phyloP scores from a whole-genome alignment of 768 basidiomycete species.

The Naganishia vishniacii region DNA sequence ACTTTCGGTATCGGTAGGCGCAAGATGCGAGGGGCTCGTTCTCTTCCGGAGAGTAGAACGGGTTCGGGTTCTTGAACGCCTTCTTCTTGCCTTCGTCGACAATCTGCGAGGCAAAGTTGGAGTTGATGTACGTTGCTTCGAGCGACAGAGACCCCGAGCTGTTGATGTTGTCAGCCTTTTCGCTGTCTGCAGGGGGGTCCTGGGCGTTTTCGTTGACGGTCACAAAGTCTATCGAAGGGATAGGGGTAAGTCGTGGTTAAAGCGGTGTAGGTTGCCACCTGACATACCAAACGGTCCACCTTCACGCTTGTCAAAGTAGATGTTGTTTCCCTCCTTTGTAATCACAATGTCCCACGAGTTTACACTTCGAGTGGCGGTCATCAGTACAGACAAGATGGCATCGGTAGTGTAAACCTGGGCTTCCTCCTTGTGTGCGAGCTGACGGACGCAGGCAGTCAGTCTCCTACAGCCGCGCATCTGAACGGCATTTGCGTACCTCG shows the following conservation, averaged over 20 bases:
- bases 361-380: conserved; percentile 90
- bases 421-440: conserved; percentile 74
- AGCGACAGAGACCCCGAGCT: conserved; percentile 86
- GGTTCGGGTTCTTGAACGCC: conserved; percentile 80
- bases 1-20: conserved; percentile 91
- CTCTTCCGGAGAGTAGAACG: conserved; percentile 82
- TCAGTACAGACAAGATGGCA: conserved; percentile 86
- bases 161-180: conserved; percentile 75
- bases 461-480: conserved; percentile 1
- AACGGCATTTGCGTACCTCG: conserved; percentile 56
- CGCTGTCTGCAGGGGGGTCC: conserved; percentile 66
- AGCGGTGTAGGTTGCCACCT: too few species aligned
- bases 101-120: conserved; percentile 95
- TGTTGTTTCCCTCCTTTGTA: conserved; percentile 80
- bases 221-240: conserved; percentile 60
- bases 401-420: conserved; percentile 92
- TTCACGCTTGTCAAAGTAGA: conserved; percentile 90
- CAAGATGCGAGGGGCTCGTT: conserved; percentile 92
- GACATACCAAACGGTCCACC: conserved; percentile 77
- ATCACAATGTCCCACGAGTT: conserved; percentile 99
- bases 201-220: conserved; percentile 98
- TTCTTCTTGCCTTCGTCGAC: conserved; percentile 68
- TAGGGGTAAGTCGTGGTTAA: background rate
- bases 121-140: conserved; percentile 98
- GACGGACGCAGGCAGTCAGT: background rate